phyloP scores from a whole-genome alignment of 2,329 filamentous ascomycete species.

The Trichoderma arundinaceum region DNA sequence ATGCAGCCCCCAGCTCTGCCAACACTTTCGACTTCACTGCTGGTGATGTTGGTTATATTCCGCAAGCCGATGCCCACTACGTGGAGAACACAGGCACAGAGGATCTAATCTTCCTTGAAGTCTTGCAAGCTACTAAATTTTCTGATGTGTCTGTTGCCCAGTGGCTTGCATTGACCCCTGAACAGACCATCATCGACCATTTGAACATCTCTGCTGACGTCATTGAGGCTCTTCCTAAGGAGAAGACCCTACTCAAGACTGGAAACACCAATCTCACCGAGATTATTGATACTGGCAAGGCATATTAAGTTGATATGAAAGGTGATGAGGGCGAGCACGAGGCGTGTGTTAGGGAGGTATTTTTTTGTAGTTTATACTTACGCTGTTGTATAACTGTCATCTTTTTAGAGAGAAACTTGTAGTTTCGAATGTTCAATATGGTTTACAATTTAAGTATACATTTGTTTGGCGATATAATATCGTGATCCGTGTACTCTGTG shows the following conservation, averaged over 20 bases:
- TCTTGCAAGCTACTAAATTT: constrained; percentile 59
- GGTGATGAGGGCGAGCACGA: not conserved
- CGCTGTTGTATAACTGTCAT: not conserved
- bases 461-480: too few relatives aligned
- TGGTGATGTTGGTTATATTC: constrained; percentile 65
- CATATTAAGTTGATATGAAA: constrained; percentile 27
- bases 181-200: constrained; percentile 64
- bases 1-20: constrained; percentile 54
- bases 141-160: constrained; percentile 62
- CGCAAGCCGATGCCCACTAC: constrained; percentile 58
- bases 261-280: constrained; percentile 49
- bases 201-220: constrained; percentile 49
- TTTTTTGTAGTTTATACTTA: not conserved
- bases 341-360: not conserved
- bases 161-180: constrained; percentile 63
- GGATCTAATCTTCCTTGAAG: constrained; percentile 64
- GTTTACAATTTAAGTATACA: too few relatives aligned
- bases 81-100: constrained; percentile 65
- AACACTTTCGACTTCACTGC: constrained; percentile 65
- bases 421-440: too few relatives aligned
- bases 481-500: too few relatives aligned
- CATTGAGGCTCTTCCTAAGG: constrained; percentile 46
- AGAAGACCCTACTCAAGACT: constrained; percentile 51
- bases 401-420: not conserved
- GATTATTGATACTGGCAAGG: constrained; percentile 33